phyloP scores from a whole-genome alignment of 805 yeast genomes.

The Starmerella stellata region DNA sequence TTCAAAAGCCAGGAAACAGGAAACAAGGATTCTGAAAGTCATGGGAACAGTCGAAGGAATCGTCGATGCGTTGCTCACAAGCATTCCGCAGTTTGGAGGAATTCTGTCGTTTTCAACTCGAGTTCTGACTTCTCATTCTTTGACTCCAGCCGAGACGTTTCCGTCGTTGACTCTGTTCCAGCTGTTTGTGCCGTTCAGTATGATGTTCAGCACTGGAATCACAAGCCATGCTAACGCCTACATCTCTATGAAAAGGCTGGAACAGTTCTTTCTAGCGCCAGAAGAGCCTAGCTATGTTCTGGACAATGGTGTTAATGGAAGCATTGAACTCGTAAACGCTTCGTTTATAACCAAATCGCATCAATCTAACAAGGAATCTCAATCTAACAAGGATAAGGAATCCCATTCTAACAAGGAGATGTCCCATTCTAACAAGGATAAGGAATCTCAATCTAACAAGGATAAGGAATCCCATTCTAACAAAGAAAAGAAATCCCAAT shows the following conservation, averaged over 20 bases:
- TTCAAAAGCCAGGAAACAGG: conserved; percentile 37
- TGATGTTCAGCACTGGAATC: conserved; percentile 36
- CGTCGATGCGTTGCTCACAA: conserved; percentile 45
- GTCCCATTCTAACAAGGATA: conserved; percentile 17
- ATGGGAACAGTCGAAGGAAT: conserved; percentile 50
- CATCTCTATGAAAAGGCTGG: conserved; percentile 19
- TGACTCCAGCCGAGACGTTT: conserved; percentile 46
- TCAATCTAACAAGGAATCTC: conserved; percentile 25
- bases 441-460: conserved; percentile 8
- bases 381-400: conserved; percentile 4
- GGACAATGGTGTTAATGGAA: conserved; percentile 8
- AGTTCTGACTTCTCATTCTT: conserved; percentile 28
- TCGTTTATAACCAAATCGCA: conserved; percentile 31
- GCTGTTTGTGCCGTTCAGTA: conserved; percentile 47
- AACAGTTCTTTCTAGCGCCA: conserved; percentile 22
- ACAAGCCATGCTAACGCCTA: conserved; percentile 26
- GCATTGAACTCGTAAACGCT: conserved; percentile 14
- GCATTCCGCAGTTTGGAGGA: conserved; percentile 55
- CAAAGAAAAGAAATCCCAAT: too few relatives aligned
- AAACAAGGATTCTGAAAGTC: conserved; percentile 40
- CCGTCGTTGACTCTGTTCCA: conserved; percentile 56
- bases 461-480: conserved; percentile 4
- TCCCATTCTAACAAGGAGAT: too few relatives aligned
- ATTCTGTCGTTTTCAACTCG: conserved; percentile 37
- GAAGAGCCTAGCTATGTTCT: conserved; percentile 24